phyloP scores from a whole-genome alignment of 352 stramenopile species.

The Phytopythium sindhum region DNA sequence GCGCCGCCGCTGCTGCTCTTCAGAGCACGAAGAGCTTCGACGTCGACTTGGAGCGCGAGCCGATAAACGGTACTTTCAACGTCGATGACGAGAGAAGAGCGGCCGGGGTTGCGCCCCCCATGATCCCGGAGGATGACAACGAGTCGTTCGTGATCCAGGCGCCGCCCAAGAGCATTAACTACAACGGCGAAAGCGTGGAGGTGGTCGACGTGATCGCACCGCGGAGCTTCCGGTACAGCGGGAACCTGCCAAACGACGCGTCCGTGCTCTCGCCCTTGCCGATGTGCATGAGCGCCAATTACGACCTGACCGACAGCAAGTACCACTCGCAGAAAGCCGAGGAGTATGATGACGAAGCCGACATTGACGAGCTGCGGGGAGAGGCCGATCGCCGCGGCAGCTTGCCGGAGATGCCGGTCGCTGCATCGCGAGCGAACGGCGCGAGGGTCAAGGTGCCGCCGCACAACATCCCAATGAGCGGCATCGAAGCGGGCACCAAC shows the following conservation, averaged over 20 bases:
- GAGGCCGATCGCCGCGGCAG: constrained; percentile 34
- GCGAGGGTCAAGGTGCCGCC: constrained; percentile 7
- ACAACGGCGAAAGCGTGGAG: constrained; percentile 47
- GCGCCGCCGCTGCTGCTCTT: constrained; percentile 11
- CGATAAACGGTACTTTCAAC: constrained; percentile 48
- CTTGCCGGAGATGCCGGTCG: constrained; percentile 24
- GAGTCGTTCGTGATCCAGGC: constrained; percentile 23
- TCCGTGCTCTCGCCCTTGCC: constrained; percentile 36
- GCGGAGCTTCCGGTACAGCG: constrained; percentile 66
- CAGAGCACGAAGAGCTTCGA: constrained; percentile 43
- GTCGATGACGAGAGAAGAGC: constrained; percentile 38
- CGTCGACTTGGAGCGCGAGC: constrained; percentile 47
- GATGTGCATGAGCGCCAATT: constrained; percentile 52
- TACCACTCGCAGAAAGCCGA: constrained; percentile 75
- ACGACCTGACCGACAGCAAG: constrained; percentile 59
- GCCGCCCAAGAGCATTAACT: constrained; percentile 75
- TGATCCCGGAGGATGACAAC: constrained; percentile 1
- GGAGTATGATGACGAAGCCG: constrained; percentile 59
- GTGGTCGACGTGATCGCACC: constrained; percentile 46
- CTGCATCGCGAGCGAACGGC: constrained; percentile 16
- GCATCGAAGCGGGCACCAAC: constrained; percentile 20
- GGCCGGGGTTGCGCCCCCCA: neutral
- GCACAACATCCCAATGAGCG: constrained; percentile 25
- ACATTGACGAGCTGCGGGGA: constrained; percentile 21
- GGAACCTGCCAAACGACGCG: constrained; percentile 30